Evolutionary conservation across 805 yeast species (phyloP).

Genomic region (Limtongozyma cylindracea): DNA sequence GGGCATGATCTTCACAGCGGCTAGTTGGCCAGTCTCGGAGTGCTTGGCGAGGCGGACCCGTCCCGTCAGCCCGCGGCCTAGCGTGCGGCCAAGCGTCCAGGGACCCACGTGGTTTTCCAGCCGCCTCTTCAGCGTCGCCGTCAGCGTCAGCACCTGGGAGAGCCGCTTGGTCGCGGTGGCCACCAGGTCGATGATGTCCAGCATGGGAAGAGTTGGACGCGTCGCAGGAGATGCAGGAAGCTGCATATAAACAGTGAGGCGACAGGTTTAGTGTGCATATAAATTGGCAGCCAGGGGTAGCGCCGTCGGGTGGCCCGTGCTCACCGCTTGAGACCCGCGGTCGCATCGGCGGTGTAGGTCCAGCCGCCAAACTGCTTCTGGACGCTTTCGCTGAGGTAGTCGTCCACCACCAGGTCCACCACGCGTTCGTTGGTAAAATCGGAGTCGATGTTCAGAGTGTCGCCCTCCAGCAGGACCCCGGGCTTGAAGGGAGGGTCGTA

Average conservation of each 20-base stretch:
- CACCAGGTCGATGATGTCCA: too few species aligned
- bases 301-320: too few species aligned
- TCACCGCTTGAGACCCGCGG: too few species aligned
- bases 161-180: conserved; percentile 21
- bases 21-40: conserved; percentile 59
- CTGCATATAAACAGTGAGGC: too few species aligned
- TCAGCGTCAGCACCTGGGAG: conserved; percentile 20
- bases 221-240: too few species aligned
- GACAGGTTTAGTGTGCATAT: too few species aligned
- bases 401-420: conserved; percentile 86
- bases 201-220: too few species aligned
- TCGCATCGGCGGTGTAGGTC: conserved; percentile 85
- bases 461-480: conserved; percentile 59
- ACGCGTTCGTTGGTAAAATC: conserved; percentile 88
- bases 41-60: conserved; percentile 84
- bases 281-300: too few species aligned
- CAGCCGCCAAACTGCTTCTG: conserved; percentile 97
- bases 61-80: conserved; percentile 94
- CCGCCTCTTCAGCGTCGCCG: conserved; percentile 15
- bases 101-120: conserved; percentile 60
- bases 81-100: conserved; percentile 85
- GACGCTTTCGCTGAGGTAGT: conserved; percentile 77
- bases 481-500: conserved; percentile 95
- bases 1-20: conserved; percentile 93
- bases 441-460: conserved; percentile 81